Base-by-base conservation (phyloP, 768 basidiomycete species). In the Mycena polygramma region DNA sequence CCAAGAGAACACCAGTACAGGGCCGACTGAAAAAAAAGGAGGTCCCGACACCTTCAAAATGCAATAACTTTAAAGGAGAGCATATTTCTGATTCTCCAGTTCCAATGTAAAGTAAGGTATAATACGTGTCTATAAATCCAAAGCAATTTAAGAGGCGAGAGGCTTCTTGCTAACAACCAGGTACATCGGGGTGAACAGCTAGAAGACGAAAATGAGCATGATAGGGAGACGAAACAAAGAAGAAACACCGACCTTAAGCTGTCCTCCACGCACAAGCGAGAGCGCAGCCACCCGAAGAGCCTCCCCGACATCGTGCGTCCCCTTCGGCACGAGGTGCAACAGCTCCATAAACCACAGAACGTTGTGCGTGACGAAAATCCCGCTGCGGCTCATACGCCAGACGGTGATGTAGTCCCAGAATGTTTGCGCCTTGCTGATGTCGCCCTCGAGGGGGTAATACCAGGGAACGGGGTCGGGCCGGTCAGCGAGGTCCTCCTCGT, bases 391-490 rank as follows among this genome's bases (percentile, higher is more conserved):
- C 86, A 94, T 97, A 62, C 97, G 87, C 92, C 92, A 95, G 43
- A 94, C 92, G 13, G 92, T 94, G 73, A 96, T 83, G 72, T 90
- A 91, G 79, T 98, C 98, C 94, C 95, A 98, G 39, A 90, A 77
- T 1, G 97, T 98, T 84, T 99, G 97, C 2, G 95, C 93, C 81
- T 98, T 98, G 72, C 82, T 76, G 73, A 98, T 86, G 80, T 99
- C 95, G 71, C 98, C 97, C 81, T 98, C 96, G 35, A 99, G 87
- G 0, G 97, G 96, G 82, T 98, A 99, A 82, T 97, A 99, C 98
- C 98, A 99, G 0, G 92, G 89, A 41, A 95, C 82, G 13, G 80
- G 79, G 74, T 94, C 95, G 0, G 87, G 84, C 55, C 96, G 92
- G 37, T 92, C 93, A 10, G 97, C 97, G 48, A 99, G 86, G 79